These are phyloP conservation scores for Yarrowia sp. DNA, from an alignment of 805 yeast species.

Conservation along the genomic window DNA sequence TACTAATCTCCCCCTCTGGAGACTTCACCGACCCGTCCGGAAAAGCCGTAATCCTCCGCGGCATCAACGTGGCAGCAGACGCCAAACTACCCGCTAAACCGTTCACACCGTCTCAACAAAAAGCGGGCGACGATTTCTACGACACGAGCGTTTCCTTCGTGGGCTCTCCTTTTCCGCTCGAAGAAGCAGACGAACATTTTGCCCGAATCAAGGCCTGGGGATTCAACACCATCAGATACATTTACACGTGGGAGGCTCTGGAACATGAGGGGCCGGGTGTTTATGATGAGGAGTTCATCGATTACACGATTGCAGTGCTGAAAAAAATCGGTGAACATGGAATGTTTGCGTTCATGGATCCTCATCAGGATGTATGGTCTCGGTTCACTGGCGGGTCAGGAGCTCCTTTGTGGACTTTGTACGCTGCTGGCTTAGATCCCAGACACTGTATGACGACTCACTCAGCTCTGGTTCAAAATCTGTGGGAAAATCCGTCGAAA, in stretches of 20 bases:
- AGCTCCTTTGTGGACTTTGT: slow-evolving; percentile 90
- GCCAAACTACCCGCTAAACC: slow-evolving; percentile 70
- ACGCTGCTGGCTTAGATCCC: slow-evolving; percentile 86
- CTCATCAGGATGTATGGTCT: slow-evolving; percentile 95
- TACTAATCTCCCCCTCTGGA: slow-evolving; percentile 44
- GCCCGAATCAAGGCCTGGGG: slow-evolving; percentile 75
- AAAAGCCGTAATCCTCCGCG: slow-evolving; percentile 63
- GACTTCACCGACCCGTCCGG: slow-evolving; percentile 57
- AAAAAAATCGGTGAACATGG: slow-evolving; percentile 59
- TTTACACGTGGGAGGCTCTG: slow-evolving; percentile 88
- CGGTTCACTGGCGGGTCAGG: slow-evolving; percentile 88
- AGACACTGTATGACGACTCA: slow-evolving; percentile 60
- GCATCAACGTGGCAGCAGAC: slow-evolving; percentile 77
- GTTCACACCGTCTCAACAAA: slow-evolving; percentile 28
- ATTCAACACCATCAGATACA: slow-evolving; percentile 70
- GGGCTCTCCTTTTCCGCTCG: slow-evolving; percentile 75
- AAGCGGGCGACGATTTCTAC: slow-evolving; percentile 49
- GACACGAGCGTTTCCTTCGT: slow-evolving; percentile 80
- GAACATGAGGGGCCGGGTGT: slow-evolving; percentile 85
- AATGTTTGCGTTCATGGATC: slow-evolving; percentile 74
- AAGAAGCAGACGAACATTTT: slow-evolving; percentile 69
- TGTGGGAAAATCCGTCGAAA: slow-evolving; percentile 46
- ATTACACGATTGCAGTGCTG: slow-evolving; percentile 63
- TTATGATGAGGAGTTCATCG: slow-evolving; percentile 75
- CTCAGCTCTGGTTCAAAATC: slow-evolving; percentile 73